Base-by-base conservation (phyloP, 1,284 basidiomycete species). In the Cystobasidium slooffiae region DNA sequence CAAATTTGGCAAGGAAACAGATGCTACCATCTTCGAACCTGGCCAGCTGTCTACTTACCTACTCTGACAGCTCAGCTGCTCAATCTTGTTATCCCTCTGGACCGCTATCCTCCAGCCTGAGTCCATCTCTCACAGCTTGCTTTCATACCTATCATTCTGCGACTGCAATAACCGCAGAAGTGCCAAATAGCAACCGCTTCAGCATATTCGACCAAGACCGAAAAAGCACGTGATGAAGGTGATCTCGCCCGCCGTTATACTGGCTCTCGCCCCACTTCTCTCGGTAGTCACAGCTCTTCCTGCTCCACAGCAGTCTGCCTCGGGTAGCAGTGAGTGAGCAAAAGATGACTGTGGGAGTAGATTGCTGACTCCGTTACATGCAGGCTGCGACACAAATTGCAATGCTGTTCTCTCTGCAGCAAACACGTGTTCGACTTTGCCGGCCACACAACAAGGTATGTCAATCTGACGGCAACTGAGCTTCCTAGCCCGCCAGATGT, bases 361-460 rank as follows among this genome's bases (percentile, higher is more conserved):
- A 31, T 31, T 41, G 56, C 56, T 59, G 39, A 64, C 22, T 8
- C 6, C 22, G 14, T 39, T 6, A 14, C 6, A 9, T 46, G 31
- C 43, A 58, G 66, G 16, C 22, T 59, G 66, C 47, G 46, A 68
- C 22, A 6, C 31, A 18, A n/a, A 47, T 16, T 59, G 66, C 9
- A 68, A 37, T 47, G 5, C 31, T 24, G 53, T 68, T 10, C 31
- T 59, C 22, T 58, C n/a, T 10, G 55, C 64, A 41, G 64, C 64
- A 14, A 51, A 53, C 39, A 24, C 64, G 22, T 66, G 64, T 53
- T 52, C 64, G 20, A 16, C 20, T 20, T 31, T 52, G 8, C 64
- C 64, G 37, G 51, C 64, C 18, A 41, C 46, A 39, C 64, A 66
- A 18, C 64, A 66, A 53, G 64, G 64, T 66, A 41, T 52, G n/a